Evolutionary conservation across 225 moss, liverwort and hornwort genomes (phyloP), one percentile per base, ranked within the genome.

Genomic region (Marchantia paleacea): DNA sequence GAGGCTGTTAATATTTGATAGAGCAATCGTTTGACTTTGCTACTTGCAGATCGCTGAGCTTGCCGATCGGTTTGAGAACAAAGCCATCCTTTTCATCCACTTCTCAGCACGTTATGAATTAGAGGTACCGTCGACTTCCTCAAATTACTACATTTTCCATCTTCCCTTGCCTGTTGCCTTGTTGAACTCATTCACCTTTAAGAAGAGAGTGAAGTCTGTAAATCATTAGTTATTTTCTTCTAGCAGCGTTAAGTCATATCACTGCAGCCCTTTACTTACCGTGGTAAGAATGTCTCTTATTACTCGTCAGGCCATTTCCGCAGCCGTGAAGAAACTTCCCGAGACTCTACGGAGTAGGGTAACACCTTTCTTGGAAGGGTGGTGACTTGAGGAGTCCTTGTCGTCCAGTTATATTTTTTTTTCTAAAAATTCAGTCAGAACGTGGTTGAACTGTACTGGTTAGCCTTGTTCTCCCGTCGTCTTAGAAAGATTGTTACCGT

Each of bases 101-200:
- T 99, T 99, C 85, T 99, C 97, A 77, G 97, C 97, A 70, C 95
- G 99, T 51, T 99, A 99, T 72, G 83, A 84, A n/a, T 85, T 84
- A 82, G 81, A 87, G 90, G 97, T 93, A 84, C 62, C 29, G n/a
- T 78, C 60, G 55, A 80, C 75, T 57, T 73, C 72, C 20, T 15
- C 25, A 18, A 7, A 13, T 25, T 16, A 52, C 16, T 12, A 16
- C 7, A 24, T 0, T 73, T 73, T 25, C 24, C 60, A 13, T 54
- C 5, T 25, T 13, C 25, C 52, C 50, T 55, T 74, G 22, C 48
- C 24, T 26, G 7, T 71, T 9, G 18, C 72, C 52, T 52, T 8
- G 18, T 39, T 7, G 15, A 39, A 16, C 16, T 48, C 69, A 47
- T 76, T 55, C 75, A 48, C 69, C 2, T 48, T 48, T 50, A 20